Base-by-base conservation (phyloP, 148 eudicot species). In the Polygonum aviculare region DNA sequence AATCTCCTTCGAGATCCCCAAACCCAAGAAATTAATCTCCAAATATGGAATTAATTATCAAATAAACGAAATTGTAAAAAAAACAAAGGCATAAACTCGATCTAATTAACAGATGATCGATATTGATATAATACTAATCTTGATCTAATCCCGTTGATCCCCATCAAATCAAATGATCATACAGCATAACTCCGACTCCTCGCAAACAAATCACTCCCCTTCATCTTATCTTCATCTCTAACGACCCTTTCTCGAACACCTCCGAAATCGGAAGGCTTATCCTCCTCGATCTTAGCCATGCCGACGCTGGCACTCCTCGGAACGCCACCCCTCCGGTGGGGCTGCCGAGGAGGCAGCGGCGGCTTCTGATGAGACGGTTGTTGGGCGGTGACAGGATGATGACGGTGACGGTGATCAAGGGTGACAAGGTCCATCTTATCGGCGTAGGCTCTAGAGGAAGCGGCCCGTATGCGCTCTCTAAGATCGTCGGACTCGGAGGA, bases 271-370 rank as follows among this genome's bases (percentile, higher is more conserved):
- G 74, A 76, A 2, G 89, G 79, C 73, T 81, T 83, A 19, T 90
- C 92, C 73, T 92, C 97, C 74, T 92, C 97, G 52, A 92, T 92
- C 77, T 81, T 88, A 0, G 88, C 87, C 97, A 92, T 87, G 10
- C 89, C 89, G 21, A 88, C 94, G 78, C 94, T 90, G 4, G 76
- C 57, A 75, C 94, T 92, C 69, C 97, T 85, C 6, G 90, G 86
- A 71, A 82, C 85, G 35, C 75, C 72, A 19, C 65, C 81, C 19
- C 4, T 33, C 3, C 8, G 2, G 60, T 18, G 7, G 26, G 16
- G 69, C 18, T 12, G 69, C 2, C 31, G 12, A 4, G 72, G 72
- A 35, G 72, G 72, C 10, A 35, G 44, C 11, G 44, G 72, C 72
- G 72, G 72, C 15, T 67, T 36, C 45, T 16, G 72, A 16, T 15